phyloP scores from a whole-genome alignment of 2,329 filamentous ascomycete species.

The Cordyceps javanica region DNA sequence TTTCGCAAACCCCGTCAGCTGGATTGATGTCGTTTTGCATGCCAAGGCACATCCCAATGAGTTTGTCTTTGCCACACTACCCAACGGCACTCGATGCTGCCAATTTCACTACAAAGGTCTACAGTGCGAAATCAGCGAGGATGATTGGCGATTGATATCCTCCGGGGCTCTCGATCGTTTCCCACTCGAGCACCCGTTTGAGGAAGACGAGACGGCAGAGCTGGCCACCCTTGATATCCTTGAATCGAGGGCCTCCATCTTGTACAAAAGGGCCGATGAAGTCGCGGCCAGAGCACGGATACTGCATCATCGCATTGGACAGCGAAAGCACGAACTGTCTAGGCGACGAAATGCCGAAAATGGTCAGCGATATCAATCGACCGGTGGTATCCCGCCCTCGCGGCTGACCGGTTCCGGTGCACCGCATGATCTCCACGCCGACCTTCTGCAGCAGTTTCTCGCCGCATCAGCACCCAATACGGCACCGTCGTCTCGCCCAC shows the following conservation, averaged over 20 bases:
- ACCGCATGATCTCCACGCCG: conserved; percentile 45
- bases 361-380: conserved; percentile 29
- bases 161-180: conserved; percentile 75
- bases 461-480: conserved; percentile 15
- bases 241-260: conserved; percentile 67
- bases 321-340: conserved; percentile 26
- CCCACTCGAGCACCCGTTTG: conserved; percentile 72
- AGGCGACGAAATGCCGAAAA: conserved; percentile 22
- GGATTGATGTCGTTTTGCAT: conserved; percentile 82
- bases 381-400: conserved; percentile 18
- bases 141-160: conserved; percentile 78
- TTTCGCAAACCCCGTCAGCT: conserved; percentile 59
- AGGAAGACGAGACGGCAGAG: conserved; percentile 82
- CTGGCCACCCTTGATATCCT: conserved; percentile 77
- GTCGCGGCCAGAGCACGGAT: conserved; percentile 58
- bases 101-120: conserved; percentile 77
- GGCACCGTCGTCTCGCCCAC: conserved; percentile 21
- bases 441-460: conserved; percentile 49
- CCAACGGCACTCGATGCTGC: conserved; percentile 65
- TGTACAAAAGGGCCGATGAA: conserved; percentile 78
- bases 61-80: conserved; percentile 64
- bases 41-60: conserved; percentile 74
- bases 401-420: conserved; percentile 21
- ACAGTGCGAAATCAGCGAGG: conserved; percentile 78
- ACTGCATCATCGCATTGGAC: conserved; percentile 65